Evolutionary conservation across 2,329 filamentous ascomycete genomes (phyloP), one percentile per base, ranked within the genome.

Genomic region (Thermomyces lanuginosus): DNA sequence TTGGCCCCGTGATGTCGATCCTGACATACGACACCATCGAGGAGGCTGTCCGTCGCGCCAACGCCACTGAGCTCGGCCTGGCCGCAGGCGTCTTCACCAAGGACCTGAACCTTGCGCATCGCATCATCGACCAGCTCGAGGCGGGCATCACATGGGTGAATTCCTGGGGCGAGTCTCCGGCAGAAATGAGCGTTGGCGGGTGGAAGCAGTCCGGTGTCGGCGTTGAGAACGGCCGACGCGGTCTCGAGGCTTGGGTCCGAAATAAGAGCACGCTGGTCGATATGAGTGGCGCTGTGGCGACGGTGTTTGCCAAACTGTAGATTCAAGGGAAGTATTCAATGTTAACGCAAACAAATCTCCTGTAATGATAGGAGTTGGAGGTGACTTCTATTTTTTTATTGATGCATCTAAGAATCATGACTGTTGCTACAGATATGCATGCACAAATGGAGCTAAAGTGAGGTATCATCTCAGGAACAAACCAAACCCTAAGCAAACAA

Each of bases 61-160:
- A 92, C 53, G 56, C 69, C 35, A 89, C 81, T 0, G 62, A 71
- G 11, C 62, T 89, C 29, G 82, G 82, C 15, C 69, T 92, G 3
- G 82, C 82, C 0, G 83, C 81, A 0, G 82, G 82, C 11, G 77
- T 92, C 1, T 86, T 91, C 39, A 80, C 79, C 1, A 69, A 67
- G 32, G 70, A 91, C 38, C 52, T 92, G 27, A 76, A 79, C 40
- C 46, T 65, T 24, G 82, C 78, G 29, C 80, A 92, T 43, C 60
- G 67, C 22, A 67, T 86, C 1, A 63, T 86, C 21, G 64, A 67
- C 13, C 64, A 69, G 43, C 58, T 92, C 4, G 66, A 91, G 45
- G 81, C 81, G 0, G 82, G 82, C 17, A 92, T 92, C 43, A 91
- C 80, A 1, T 92, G 82, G 82, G 65, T 92, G 27, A 92, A 92